phyloP scores from a whole-genome alignment of 768 basidiomycete species.

The Trichaptum fuscoviolaceum region DNA sequence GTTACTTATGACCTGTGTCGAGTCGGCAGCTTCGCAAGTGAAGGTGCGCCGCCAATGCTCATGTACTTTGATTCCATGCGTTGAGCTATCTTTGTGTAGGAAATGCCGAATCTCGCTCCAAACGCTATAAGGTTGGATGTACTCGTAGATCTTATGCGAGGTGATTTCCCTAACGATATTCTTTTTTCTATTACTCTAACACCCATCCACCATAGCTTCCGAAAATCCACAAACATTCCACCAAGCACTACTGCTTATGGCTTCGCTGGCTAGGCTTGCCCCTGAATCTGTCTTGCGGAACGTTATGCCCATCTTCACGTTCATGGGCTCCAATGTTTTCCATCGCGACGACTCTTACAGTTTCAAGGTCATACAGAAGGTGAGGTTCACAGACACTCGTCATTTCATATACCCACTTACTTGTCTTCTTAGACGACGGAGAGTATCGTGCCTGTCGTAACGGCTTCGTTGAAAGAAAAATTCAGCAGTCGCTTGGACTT shows the following conservation, averaged over 20 bases:
- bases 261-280: constrained; percentile 73
- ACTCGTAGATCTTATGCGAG: constrained; percentile 80
- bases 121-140: constrained; percentile 74
- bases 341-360: constrained; percentile 95
- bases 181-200: constrained; percentile 1
- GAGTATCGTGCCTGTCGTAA: constrained; percentile 91
- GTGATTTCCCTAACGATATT: constrained; percentile 30
- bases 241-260: constrained; percentile 84
- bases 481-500: constrained; percentile 53
- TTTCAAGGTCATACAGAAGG: constrained; percentile 92
- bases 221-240: constrained; percentile 94
- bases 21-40: constrained; percentile 54
- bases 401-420: background rate
- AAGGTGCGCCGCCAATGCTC: too few relatives aligned
- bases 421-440: constrained; percentile 67
- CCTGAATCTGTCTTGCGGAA: constrained; percentile 92
- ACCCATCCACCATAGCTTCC: constrained; percentile 46
- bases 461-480: constrained; percentile 62
- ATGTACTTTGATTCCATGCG: too few relatives aligned
- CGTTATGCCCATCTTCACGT: constrained; percentile 97
- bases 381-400: constrained; percentile 23
- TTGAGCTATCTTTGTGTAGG: constrained; percentile 29
- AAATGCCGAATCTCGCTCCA: constrained; percentile 44
- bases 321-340: constrained; percentile 98
- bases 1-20: constrained; percentile 76